Conservation (phyloP, 2,329 filamentous ascomycete genomes). For the Aspergillus aculeatinus region DNA sequence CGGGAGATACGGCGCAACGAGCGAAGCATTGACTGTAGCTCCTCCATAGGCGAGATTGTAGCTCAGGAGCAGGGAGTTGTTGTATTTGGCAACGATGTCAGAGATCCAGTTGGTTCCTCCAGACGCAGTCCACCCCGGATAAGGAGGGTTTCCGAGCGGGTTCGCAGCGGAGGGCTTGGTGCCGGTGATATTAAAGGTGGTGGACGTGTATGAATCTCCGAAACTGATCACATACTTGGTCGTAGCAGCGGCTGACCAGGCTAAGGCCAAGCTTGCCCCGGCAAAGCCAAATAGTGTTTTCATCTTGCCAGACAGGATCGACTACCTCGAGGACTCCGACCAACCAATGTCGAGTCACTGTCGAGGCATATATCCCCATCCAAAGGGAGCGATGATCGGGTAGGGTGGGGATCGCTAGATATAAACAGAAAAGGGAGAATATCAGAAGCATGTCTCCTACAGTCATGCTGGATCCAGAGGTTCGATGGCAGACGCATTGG, state of each 20-base stretch:
- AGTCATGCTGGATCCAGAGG: too few species aligned
- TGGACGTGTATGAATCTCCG: constrained; percentile 14
- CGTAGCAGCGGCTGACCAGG: background rate
- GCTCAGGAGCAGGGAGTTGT: constrained; percentile 6
- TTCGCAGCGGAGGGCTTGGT: constrained; percentile 12
- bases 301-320: too few species aligned
- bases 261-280: too few species aligned
- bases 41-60: constrained; percentile 14
- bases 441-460: too few species aligned
- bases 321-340: too few species aligned
- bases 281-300: too few species aligned
- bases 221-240: constrained; percentile 10
- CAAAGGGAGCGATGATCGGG: too few species aligned
- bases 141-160: constrained; percentile 14
- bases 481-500: too few species aligned
- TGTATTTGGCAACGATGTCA: constrained; percentile 6
- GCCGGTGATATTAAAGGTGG: constrained; percentile 10
- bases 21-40: constrained; percentile 11
- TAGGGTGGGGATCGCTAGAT: too few species aligned
- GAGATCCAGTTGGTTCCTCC: constrained; percentile 16
- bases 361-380: too few species aligned
- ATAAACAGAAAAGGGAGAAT: too few species aligned
- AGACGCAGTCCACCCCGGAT: constrained; percentile 10
- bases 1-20: constrained; percentile 8
- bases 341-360: too few species aligned